Conservation (phyloP, 352 stramenopile species). For the Phytophthora fragariaefolia region DNA sequence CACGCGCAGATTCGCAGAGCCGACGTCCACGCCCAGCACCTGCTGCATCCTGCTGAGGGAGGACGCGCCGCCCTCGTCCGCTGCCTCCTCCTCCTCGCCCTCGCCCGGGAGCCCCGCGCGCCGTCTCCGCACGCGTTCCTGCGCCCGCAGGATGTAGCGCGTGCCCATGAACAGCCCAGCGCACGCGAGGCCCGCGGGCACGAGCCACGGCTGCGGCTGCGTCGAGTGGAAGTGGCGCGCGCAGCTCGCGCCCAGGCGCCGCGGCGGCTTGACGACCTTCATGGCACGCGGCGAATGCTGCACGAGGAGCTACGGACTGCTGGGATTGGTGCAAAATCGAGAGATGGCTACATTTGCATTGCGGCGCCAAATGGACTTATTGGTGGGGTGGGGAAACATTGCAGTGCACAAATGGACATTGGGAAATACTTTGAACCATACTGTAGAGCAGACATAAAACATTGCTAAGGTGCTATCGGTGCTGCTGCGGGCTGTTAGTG, state of each 20-base stretch:
- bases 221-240: slow-evolving; percentile 61
- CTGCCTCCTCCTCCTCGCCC: slow-evolving; percentile 41
- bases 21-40: slow-evolving; percentile 65
- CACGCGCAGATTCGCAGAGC: slow-evolving; percentile 60
- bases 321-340: slow-evolving; percentile 33
- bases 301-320: slow-evolving; percentile 9
- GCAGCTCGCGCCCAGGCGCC: neutral
- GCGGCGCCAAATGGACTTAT: slow-evolving; percentile 24
- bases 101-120: slow-evolving; percentile 54
- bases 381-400: no score
- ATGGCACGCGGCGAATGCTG: neutral
- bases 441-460: no score
- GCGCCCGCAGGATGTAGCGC: slow-evolving; percentile 60
- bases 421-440: no score
- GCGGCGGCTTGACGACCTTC: neutral
- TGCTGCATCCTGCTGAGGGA: slow-evolving; percentile 38
- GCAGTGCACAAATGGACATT: no score
- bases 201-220: slow-evolving; percentile 56
- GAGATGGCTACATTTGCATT: no score
- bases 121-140: slow-evolving; percentile 59
- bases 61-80: slow-evolving; percentile 15
- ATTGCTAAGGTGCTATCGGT: no score
- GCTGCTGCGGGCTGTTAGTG: no score
- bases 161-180: slow-evolving; percentile 61
- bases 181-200: slow-evolving; percentile 51